Percentiles rank a stretch among this genome's conserved stretches.
phyloP scores from a whole-genome alignment of 768 basidiomycete species.

The Scleroderma bovista region DNA sequence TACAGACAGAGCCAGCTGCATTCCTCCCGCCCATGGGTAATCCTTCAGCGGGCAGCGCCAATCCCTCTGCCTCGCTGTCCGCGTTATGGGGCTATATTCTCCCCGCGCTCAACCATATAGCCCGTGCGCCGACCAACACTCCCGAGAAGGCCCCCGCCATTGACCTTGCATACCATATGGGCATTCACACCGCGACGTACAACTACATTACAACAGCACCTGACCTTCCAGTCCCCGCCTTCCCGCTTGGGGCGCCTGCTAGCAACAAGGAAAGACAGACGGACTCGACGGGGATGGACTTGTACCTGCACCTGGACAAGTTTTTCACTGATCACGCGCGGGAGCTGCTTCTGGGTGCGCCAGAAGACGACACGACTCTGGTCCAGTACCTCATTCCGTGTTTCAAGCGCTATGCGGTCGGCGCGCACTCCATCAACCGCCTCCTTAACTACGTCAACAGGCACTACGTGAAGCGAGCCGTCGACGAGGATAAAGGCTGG shows the following conservation, averaged over 20 bases:
- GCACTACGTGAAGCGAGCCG: conserved; percentile 69
- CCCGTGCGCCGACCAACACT: conserved; percentile 61
- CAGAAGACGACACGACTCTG: conserved; percentile 60
- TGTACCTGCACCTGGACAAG: conserved; percentile 69
- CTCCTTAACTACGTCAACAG: conserved; percentile 69
- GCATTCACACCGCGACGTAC: conserved; percentile 78
- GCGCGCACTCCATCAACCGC: conserved; percentile 63
- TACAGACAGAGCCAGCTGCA: conserved; percentile 15
- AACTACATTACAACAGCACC: conserved; percentile 69
- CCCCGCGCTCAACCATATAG: conserved; percentile 72
- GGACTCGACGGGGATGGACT: conserved; percentile 56
- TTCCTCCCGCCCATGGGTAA: conserved; percentile 39
- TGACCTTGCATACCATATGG: conserved; percentile 67
- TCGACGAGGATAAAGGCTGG: conserved; percentile 79
- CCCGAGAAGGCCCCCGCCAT: conserved; percentile 61
- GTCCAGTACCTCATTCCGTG: conserved; percentile 66
- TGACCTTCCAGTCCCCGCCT: conserved; percentile 34
- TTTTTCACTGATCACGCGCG: conserved; percentile 59
- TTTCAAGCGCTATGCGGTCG: conserved; percentile 65
- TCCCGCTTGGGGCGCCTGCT: conserved; percentile 15
- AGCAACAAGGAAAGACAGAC: conserved; percentile 24
- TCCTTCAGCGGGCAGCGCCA: conserved; percentile 59
- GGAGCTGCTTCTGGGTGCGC: conserved; percentile 57
- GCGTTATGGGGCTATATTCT: conserved; percentile 71
- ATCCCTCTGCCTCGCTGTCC: conserved; percentile 67